These are phyloP conservation scores for Aspergillus quadricinctus DNA, from an alignment of 2,329 filamentous ascomycete species.

Conservation along the genomic window DNA sequence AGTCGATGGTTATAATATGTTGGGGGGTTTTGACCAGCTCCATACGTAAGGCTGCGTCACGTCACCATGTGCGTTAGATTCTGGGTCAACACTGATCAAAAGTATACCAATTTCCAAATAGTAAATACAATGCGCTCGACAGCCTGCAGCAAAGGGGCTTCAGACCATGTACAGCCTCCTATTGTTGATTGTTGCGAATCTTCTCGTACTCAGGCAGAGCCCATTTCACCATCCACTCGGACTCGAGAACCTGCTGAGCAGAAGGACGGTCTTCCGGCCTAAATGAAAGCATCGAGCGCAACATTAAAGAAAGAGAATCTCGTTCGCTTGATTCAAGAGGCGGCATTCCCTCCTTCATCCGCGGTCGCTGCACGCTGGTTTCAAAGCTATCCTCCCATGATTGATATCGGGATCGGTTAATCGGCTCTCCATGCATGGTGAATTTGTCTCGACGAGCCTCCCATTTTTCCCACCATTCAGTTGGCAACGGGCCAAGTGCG, in stretches of 20 bases:
- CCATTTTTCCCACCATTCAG: slow-evolving; percentile 26
- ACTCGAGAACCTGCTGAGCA: slow-evolving; percentile 21
- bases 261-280: slow-evolving; percentile 21
- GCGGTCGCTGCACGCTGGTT: slow-evolving; percentile 24
- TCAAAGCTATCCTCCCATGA: slow-evolving; percentile 25
- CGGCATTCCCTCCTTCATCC: slow-evolving; percentile 18
- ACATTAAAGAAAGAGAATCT: slow-evolving; percentile 22
- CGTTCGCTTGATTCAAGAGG: slow-evolving; percentile 19
- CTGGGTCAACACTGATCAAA: no score
- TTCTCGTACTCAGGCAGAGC: slow-evolving; percentile 22
- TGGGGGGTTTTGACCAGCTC: no score
- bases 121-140: no score
- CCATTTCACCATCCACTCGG: slow-evolving; percentile 30
- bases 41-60: no score
- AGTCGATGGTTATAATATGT: no score
- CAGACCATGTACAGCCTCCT: no score
- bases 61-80: no score
- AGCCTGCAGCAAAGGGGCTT: no score
- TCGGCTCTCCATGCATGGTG: slow-evolving; percentile 22
- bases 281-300: slow-evolving; percentile 25
- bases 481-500: slow-evolving; percentile 26
- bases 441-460: slow-evolving; percentile 17
- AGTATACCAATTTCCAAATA: no score
- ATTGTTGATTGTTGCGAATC: neutral
- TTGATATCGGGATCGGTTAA: slow-evolving; percentile 13